Conservation (phyloP, 2,329 filamentous ascomycete species). For the Graphilbum ipis-grandicollis region DNA sequence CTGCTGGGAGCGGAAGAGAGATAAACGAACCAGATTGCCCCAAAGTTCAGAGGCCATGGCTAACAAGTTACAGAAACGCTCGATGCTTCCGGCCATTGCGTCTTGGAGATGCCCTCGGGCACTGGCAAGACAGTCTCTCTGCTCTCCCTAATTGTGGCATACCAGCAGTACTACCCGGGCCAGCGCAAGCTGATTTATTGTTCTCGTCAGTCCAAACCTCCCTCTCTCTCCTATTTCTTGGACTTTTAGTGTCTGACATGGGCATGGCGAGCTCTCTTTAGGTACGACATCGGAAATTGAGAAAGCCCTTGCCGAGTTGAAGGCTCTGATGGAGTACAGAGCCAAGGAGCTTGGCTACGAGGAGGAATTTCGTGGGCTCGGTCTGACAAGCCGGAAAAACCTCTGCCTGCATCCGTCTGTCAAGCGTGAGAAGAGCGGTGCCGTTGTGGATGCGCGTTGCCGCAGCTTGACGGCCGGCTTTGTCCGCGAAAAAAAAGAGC, state of each 20-base stretch:
- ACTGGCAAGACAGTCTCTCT: conserved; percentile 96
- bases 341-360: conserved; percentile 72
- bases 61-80: conserved; percentile 52
- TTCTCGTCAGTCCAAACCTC: conserved; percentile 43
- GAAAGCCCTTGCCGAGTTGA: conserved; percentile 83
- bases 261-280: conserved; percentile 11
- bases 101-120: conserved; percentile 96
- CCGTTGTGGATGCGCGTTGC: conserved; percentile 87
- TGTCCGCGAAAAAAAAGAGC: conserved; percentile 92
- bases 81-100: conserved; percentile 86
- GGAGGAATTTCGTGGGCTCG: conserved; percentile 86
- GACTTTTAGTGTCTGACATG: not conserved
- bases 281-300: conserved; percentile 98
- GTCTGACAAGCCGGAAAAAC: conserved; percentile 92
- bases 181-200: conserved; percentile 96
- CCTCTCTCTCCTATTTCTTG: not conserved
- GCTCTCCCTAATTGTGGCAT: conserved; percentile 86
- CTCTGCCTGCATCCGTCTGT: conserved; percentile 91
- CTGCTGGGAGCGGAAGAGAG: too few species aligned
- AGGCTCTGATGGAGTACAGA: conserved; percentile 88
- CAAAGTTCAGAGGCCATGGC: too few species aligned
- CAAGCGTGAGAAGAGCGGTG: conserved; percentile 88
- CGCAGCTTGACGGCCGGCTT: conserved; percentile 91
- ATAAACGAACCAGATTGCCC: too few species aligned
- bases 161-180: conserved; percentile 85